phyloP scores from a whole-genome alignment of 2,329 filamentous ascomycete species.

The Tolypocladium guangdongense region DNA sequence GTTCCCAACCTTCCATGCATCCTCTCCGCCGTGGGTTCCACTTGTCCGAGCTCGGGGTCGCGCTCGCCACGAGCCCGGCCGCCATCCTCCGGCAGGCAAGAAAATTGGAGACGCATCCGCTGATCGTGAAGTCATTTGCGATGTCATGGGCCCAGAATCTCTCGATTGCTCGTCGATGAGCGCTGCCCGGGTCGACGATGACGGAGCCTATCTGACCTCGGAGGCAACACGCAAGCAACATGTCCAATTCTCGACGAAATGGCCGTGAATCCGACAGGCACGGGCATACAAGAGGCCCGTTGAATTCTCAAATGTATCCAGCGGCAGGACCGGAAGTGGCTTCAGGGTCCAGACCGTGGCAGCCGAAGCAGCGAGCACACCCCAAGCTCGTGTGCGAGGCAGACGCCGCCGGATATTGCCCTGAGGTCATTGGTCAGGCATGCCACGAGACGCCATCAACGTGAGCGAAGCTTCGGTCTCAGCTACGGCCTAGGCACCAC shows the following conservation, averaged over 20 bases:
- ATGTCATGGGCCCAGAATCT: not conserved
- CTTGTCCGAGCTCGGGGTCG: not conserved
- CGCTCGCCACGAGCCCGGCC: not conserved
- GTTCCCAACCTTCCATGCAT: not conserved
- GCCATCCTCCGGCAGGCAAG: no score
- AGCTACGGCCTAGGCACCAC: not conserved
- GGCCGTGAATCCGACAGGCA: not conserved
- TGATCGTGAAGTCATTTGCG: not conserved
- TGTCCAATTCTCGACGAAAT: not conserved
- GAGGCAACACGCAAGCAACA: not conserved
- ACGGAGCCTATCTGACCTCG: not conserved
- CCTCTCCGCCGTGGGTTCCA: not conserved
- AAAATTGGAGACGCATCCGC: not conserved
- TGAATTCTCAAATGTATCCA: not conserved
- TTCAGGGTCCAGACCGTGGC: not conserved
- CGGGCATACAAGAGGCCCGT: not conserved
- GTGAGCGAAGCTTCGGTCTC: not conserved
- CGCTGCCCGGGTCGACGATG: not conserved
- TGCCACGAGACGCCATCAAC: not conserved
- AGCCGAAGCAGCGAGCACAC: not conserved
- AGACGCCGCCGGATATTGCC: not conserved
- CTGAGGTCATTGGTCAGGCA: conserved; percentile 4
- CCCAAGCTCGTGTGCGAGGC: not conserved
- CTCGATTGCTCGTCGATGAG: not conserved
- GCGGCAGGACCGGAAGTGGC: not conserved